Evolutionary conservation across 768 basidiomycete species (phyloP).

Genomic region (Myochromella boudieri): DNA sequence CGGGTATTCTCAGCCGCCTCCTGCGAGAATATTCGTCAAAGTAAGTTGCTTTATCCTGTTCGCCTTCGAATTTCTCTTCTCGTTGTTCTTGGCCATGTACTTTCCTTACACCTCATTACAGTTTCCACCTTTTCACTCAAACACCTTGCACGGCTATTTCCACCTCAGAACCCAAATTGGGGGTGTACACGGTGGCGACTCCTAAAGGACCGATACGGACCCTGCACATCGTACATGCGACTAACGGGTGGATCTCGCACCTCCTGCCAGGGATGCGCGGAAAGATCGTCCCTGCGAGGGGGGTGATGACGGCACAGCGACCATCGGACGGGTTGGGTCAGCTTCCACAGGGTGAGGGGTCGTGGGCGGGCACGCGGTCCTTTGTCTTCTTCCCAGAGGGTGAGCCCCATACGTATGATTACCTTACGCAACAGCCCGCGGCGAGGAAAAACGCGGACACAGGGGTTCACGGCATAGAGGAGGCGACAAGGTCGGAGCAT

Average conservation of each 20-base stretch:
- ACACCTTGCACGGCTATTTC: conserved; percentile 61
- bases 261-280: conserved; percentile 62
- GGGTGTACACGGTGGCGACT: conserved; percentile 57
- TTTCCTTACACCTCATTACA: conserved; percentile 22
- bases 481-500: background rate
- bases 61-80: conserved; percentile 5
- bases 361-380: conserved; percentile 46
- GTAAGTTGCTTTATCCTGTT: conserved; percentile 32
- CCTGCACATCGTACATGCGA: conserved; percentile 75
- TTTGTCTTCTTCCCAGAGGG: conserved; percentile 57
- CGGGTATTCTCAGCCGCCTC: conserved; percentile 54
- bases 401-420: conserved; percentile 51
- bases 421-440: conserved; percentile 61
- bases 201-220: conserved; percentile 57
- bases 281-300: conserved; percentile 62
- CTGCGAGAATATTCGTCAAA: conserved; percentile 46
- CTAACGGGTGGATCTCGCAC: conserved; percentile 80
- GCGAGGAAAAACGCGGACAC: background rate
- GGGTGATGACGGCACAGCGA: conserved; percentile 62
- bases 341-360: background rate
- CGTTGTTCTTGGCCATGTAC: too few relatives aligned
- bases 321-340: background rate
- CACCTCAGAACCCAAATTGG: conserved; percentile 19
- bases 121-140: conserved; percentile 58
- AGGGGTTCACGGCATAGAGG: background rate